Conservation (phyloP, 108 stramenopile genomes). For the Cylindrotheca fusiformis region DNA sequence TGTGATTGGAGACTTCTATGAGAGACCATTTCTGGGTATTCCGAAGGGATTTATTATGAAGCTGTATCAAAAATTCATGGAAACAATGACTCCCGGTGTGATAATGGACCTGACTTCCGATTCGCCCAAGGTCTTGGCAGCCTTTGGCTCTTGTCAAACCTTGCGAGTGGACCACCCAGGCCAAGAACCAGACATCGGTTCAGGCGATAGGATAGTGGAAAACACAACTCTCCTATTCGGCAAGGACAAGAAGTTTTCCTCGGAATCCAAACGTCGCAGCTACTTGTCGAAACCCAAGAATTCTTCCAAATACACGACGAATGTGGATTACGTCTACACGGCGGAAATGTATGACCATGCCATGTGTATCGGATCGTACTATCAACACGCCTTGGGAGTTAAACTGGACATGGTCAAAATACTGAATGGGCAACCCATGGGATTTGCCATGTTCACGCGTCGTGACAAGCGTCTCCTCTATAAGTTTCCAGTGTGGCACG, state of each 20-base stretch:
- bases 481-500: constrained; percentile 14
- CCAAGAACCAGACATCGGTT: constrained; percentile 14
- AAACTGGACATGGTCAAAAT: constrained; percentile 6
- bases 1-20: constrained; percentile 51
- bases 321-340: constrained; percentile 20
- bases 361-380: constrained; percentile 11
- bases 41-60: background rate
- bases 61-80: constrained; percentile 5
- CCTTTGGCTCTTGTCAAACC: constrained; percentile 5
- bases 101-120: constrained; percentile 12
- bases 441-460: constrained; percentile 6
- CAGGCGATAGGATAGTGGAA: background rate
- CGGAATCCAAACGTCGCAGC: constrained; percentile 2
- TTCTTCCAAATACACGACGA: constrained; percentile 5
- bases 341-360: constrained; percentile 13
- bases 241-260: background rate
- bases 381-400: constrained; percentile 2
- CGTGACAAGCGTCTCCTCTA: background rate
- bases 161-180: constrained; percentile 24
- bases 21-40: constrained; percentile 37
- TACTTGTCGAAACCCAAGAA: constrained; percentile 21
- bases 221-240: background rate
- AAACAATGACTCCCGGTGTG: constrained; percentile 16
- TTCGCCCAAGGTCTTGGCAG: constrained; percentile 14
- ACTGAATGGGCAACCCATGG: constrained; percentile 13